Conservation (phyloP, 108 stramenopile species). For the Cyclotella distinguenda region DNA sequence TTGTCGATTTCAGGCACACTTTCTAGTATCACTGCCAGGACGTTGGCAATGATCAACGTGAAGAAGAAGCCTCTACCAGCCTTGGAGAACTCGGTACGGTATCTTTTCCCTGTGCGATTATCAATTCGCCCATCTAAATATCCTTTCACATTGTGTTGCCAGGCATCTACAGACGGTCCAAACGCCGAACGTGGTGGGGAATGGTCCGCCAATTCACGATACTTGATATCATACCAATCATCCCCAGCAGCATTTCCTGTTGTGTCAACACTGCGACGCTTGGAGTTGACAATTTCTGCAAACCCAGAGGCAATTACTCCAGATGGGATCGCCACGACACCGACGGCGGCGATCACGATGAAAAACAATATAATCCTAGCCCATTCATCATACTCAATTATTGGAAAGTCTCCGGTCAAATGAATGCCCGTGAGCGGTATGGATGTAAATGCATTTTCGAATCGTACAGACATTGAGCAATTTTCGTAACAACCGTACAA, state of each 20-base stretch:
- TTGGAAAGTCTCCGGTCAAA: conserved; percentile 60
- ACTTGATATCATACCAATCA: conserved; percentile 79
- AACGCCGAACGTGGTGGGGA: conserved; percentile 57
- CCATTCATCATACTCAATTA: conserved; percentile 64
- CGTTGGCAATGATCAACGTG: conserved; percentile 76
- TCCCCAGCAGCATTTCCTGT: conserved; percentile 59
- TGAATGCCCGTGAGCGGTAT: conserved; percentile 70
- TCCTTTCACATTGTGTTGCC: conserved; percentile 61
- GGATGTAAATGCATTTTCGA: conserved; percentile 65
- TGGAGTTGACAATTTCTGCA: conserved; percentile 78
- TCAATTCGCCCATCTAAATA: conserved; percentile 69
- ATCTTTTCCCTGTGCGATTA: conserved; percentile 35
- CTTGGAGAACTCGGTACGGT: conserved; percentile 43
- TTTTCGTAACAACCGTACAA: conserved; percentile 64
- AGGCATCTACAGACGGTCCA: conserved; percentile 62
- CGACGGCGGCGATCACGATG: conserved; percentile 87
- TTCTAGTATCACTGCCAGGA: conserved; percentile 79
- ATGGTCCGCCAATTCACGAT: conserved; percentile 52
- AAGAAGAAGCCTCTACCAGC: conserved; percentile 65
- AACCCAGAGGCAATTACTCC: conserved; percentile 88
- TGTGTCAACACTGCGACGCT: conserved; percentile 21
- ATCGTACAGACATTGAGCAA: conserved; percentile 75
- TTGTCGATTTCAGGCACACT: conserved; percentile 72
- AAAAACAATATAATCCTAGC: conserved; percentile 73
- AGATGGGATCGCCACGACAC: conserved; percentile 86